phyloP scores from a whole-genome alignment of 176 grass and related monocot species.

The barley (Hordeum vulgare) region DNA sequence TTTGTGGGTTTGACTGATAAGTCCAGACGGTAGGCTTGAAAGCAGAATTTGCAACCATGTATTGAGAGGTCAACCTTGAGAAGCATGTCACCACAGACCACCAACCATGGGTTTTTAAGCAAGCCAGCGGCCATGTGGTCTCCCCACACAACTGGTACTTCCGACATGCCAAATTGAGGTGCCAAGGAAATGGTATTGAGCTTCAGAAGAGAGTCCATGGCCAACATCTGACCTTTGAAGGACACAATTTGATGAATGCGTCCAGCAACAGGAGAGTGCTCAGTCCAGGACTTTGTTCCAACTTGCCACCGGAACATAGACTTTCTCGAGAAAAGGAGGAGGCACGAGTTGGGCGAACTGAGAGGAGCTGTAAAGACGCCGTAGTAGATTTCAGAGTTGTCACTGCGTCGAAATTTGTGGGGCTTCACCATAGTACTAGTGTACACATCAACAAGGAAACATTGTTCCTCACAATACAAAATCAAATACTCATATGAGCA shows the following conservation, averaged over 20 bases:
- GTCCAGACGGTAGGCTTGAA: constrained; percentile 22
- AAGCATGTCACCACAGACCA: too few species aligned
- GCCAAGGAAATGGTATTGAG: constrained; percentile 22
- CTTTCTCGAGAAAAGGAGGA: constrained; percentile 22
- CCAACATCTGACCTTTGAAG: constrained; percentile 27
- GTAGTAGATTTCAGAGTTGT: neutral
- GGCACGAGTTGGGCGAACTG: constrained; percentile 22
- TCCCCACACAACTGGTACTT: neutral
- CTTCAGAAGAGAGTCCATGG: neutral
- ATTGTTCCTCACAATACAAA: neutral
- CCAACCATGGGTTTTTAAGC: neutral
- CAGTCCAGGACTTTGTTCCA: constrained; percentile 23
- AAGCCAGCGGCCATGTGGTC: too few species aligned
- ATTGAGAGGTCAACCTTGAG: neutral
- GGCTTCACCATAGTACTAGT: constrained; percentile 28
- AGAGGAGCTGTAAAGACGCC: constrained; percentile 31
- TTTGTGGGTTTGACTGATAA: neutral
- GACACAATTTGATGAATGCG: constrained; percentile 8
- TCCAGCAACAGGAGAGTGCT: neutral
- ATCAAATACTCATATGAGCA: constrained; percentile 48
- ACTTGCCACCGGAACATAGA: constrained; percentile 41
- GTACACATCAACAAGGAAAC: constrained; percentile 40
- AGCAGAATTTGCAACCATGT: neutral
- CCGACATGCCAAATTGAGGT: constrained; percentile 8
- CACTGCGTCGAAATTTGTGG: neutral